phyloP scores from a whole-genome alignment of 768 basidiomycete species.

The Boletus patriciae region DNA sequence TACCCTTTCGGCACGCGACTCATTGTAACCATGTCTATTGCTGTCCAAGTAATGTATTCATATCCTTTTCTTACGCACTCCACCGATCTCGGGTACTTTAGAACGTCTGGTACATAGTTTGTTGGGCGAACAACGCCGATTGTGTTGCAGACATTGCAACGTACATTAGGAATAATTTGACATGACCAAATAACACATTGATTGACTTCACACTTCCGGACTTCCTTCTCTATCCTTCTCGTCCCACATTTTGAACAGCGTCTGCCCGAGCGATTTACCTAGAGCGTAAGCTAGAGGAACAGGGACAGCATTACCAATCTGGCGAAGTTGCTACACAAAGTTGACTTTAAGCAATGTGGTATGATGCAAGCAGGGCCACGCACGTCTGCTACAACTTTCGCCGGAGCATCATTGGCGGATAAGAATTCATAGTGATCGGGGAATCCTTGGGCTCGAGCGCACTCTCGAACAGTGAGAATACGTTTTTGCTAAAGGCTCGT shows the following conservation, averaged over 20 bases:
- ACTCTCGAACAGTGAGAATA: constrained; percentile 63
- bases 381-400: constrained; percentile 51
- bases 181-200: background rate
- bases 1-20: constrained; percentile 13
- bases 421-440: constrained; percentile 67
- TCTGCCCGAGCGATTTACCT: constrained; percentile 47
- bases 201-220: constrained; percentile 35
- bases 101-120: constrained; percentile 1
- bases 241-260: constrained; percentile 48
- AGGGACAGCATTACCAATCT: constrained; percentile 82
- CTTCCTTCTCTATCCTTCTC: constrained; percentile 45
- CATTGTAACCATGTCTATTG: background rate
- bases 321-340: constrained; percentile 58
- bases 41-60: constrained; percentile 14
- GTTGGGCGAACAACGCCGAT: background rate
- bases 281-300: constrained; percentile 66
- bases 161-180: constrained; percentile 4
- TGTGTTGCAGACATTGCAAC: background rate
- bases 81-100: background rate
- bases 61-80: constrained; percentile 1
- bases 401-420: constrained; percentile 41
- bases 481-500: constrained; percentile 59
- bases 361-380: constrained; percentile 23
- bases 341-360: background rate
- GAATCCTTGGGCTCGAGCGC: constrained; percentile 76